Conservation (phyloP, 495 filamentous ascomycete genomes). For the Trichoderma erinaceum region DNA sequence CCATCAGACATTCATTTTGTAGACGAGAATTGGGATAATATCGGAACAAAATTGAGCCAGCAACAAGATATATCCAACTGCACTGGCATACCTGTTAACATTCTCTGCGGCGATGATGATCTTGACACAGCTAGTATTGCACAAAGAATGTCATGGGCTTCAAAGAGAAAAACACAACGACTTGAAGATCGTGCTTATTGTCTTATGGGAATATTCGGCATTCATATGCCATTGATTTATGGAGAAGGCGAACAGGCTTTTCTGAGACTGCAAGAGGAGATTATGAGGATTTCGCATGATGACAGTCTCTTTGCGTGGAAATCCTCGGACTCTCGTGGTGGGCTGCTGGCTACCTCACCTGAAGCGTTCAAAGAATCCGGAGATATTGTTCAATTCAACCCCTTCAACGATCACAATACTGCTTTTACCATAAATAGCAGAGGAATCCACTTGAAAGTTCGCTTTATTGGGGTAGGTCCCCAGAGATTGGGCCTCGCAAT, state of each 20-base stretch:
- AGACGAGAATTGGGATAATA: conserved; percentile 24
- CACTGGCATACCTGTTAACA: conserved; percentile 28
- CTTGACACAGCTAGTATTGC: conserved; percentile 21
- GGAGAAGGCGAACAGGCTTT: conserved; percentile 34
- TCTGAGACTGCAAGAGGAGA: conserved; percentile 26
- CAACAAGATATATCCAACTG: conserved; percentile 21
- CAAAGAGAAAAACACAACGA: conserved; percentile 27
- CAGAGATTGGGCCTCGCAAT: background rate
- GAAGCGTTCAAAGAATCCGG: background rate
- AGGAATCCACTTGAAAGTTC: background rate
- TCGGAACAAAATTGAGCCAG: conserved; percentile 27
- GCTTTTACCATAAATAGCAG: background rate
- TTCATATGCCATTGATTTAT: conserved; percentile 42
- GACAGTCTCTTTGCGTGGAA: conserved; percentile 24
- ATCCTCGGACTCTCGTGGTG: background rate
- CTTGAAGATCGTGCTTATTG: conserved; percentile 39
- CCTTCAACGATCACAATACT: background rate
- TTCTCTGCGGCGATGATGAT: conserved; percentile 18
- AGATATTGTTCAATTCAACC: background rate
- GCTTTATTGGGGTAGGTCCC: background rate
- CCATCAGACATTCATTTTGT: conserved; percentile 30
- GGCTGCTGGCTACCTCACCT: background rate
- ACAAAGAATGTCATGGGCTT: conserved; percentile 37
- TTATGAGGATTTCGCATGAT: conserved; percentile 23
- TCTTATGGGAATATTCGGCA: conserved; percentile 38